These are phyloP conservation scores for Populus alba DNA, from an alignment of 345 rosid species.

Conservation along the genomic window DNA sequence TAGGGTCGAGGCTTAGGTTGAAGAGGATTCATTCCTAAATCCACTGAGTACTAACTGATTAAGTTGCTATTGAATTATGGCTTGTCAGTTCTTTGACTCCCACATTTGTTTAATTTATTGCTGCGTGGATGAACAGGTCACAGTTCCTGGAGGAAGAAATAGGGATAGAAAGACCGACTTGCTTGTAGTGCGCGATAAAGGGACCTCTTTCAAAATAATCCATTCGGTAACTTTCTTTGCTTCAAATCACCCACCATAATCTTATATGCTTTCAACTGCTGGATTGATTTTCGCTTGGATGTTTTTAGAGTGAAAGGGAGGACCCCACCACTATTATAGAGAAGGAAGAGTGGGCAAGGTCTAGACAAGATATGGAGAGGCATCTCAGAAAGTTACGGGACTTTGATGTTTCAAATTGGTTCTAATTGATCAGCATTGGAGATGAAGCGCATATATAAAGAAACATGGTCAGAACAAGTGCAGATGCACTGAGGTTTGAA, in stretches of 20 bases:
- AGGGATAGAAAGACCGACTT: slow-evolving; percentile 80
- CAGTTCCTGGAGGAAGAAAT: slow-evolving; percentile 74
- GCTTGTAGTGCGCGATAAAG: slow-evolving; percentile 78
- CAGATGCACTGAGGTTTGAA: background rate
- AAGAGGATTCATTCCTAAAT: too few species aligned
- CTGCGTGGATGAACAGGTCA: slow-evolving; percentile 47
- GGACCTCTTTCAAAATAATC: slow-evolving; percentile 73
- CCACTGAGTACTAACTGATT: background rate
- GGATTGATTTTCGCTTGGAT: slow-evolving; percentile 2
- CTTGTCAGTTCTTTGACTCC: background rate
- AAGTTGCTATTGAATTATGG: background rate
- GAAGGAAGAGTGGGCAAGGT: slow-evolving; percentile 80
- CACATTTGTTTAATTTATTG: background rate
- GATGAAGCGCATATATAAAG: background rate
- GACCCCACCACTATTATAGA: slow-evolving; percentile 77
- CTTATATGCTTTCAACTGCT: background rate
- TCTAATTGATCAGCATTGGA: slow-evolving; percentile 32
- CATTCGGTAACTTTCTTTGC: slow-evolving; percentile 43
- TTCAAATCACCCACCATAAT: background rate
- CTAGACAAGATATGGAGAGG: slow-evolving; percentile 80
- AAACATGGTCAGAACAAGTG: background rate
- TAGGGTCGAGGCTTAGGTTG: too few species aligned
- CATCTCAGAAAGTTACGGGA: slow-evolving; percentile 86
- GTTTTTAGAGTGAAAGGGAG: slow-evolving; percentile 57
- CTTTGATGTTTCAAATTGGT: slow-evolving; percentile 81